Conservation (phyloP, 192 early-diverging fungal species). For the Cetraspora pellucida region DNA sequence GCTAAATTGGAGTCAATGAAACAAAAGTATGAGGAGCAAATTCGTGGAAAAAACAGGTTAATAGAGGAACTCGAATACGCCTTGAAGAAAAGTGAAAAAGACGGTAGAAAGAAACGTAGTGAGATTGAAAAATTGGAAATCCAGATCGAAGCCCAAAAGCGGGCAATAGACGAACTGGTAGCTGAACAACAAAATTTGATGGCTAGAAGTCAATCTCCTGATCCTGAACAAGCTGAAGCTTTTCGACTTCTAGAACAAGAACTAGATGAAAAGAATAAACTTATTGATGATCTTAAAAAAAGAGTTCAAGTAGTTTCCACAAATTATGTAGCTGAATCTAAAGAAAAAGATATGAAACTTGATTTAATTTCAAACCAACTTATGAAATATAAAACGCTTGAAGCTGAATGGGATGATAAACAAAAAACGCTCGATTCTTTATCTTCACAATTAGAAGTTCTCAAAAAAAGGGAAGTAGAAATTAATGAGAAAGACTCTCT, state of each 20-base stretch:
- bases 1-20: conserved; percentile 8
- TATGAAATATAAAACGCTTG: conserved; percentile 16
- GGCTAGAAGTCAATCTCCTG: background rate
- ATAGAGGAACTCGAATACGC: conserved; percentile 24
- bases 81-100: conserved; percentile 11
- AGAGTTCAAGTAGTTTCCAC: too few relatives aligned
- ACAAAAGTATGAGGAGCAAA: conserved; percentile 22
- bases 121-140: conserved; percentile 19
- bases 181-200: conserved; percentile 12
- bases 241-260: conserved; percentile 1
- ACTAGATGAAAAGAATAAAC: conserved; percentile 5
- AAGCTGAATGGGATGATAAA: conserved; percentile 24
- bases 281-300: conserved; percentile 10
- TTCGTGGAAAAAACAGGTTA: conserved; percentile 16
- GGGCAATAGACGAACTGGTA: conserved; percentile 21
- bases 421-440: conserved; percentile 13
- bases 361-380: conserved; percentile 8
- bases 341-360: conserved; percentile 13
- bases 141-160: conserved; percentile 18
- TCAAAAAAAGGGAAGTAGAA: conserved; percentile 17
- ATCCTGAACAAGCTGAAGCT: background rate
- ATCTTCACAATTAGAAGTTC: conserved; percentile 7
- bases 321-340: background rate
- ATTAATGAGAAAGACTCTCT: conserved; percentile 29
- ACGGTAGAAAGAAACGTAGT: background rate